phyloP scores from a whole-genome alignment of 108 stramenopile genomes.

The Mayamaea pseudoterrestris region DNA sequence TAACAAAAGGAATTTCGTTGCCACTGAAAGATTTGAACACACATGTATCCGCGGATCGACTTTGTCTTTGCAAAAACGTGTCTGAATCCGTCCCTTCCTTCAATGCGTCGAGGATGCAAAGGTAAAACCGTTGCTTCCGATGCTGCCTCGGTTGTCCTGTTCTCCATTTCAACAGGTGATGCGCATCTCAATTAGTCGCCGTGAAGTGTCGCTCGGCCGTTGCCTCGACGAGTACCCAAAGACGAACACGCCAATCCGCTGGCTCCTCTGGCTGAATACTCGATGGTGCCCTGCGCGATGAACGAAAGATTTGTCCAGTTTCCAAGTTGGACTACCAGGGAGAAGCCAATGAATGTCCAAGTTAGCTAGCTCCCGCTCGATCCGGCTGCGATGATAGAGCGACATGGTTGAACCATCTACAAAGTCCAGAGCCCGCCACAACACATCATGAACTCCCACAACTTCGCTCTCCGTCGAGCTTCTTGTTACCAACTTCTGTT shows the following conservation, averaged over 20 bases:
- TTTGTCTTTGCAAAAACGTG: constrained; percentile 7
- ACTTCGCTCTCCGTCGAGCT: no score
- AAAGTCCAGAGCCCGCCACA: background rate
- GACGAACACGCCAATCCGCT: background rate
- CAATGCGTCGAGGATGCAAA: background rate
- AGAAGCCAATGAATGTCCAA: background rate
- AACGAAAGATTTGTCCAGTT: background rate
- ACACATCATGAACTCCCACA: background rate
- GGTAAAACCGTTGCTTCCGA: background rate
- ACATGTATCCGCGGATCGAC: constrained; percentile 2
- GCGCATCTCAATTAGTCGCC: background rate
- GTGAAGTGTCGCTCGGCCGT: background rate
- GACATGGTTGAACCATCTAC: background rate
- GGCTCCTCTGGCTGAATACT: background rate
- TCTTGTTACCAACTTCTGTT: no score
- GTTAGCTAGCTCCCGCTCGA: background rate
- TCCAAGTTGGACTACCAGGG: background rate
- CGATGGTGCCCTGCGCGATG: background rate
- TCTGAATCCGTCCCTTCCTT: background rate
- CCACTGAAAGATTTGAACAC: constrained; percentile 6
- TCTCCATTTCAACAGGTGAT: background rate
- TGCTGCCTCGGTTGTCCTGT: constrained; percentile 2
- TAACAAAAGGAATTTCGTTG: no score
- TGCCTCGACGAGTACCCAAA: background rate
- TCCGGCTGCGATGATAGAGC: background rate